Evolutionary conservation across 768 basidiomycete genomes (phyloP).

Genomic region (Boletellus emodensis): DNA sequence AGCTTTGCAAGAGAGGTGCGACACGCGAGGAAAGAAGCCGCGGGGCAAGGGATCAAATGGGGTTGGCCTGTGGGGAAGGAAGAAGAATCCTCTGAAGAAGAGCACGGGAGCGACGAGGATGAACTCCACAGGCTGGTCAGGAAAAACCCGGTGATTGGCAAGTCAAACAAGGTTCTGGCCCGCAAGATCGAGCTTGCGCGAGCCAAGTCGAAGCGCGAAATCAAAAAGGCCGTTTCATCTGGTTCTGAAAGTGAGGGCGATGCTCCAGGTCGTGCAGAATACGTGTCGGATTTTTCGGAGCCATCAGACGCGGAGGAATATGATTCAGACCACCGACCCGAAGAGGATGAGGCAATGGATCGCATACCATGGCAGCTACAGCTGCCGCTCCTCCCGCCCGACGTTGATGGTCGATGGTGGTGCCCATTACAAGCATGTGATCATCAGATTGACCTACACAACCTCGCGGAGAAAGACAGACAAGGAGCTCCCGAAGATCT

Average conservation of each 20-base stretch:
- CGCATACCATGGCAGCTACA: constrained; percentile 38
- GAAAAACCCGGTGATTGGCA: constrained; percentile 29
- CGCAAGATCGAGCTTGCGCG: constrained; percentile 21
- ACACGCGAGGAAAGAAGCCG: constrained; percentile 33
- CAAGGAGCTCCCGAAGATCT: constrained; percentile 20
- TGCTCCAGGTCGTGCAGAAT: constrained; percentile 25
- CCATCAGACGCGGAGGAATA: constrained; percentile 42
- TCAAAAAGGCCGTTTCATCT: constrained; percentile 5
- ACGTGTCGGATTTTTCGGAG: constrained; percentile 60
- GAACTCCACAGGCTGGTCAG: constrained; percentile 9
- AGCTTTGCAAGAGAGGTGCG: constrained; percentile 37
- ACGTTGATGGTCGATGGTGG: constrained; percentile 47
- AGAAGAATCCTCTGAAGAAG: constrained; percentile 10
- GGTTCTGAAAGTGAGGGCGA: constrained; percentile 21
- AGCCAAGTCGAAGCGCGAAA: background rate
- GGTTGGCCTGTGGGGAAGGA: constrained; percentile 17
- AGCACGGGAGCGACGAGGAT: background rate
- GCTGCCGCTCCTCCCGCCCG: constrained; percentile 37
- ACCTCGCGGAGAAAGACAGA: constrained; percentile 34
- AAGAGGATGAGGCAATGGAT: constrained; percentile 19
- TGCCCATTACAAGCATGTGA: constrained; percentile 45
- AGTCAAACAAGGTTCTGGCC: constrained; percentile 11
- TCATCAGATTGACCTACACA: constrained; percentile 45
- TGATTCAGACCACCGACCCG: constrained; percentile 28
- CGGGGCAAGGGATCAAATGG: constrained; percentile 18